Conservation (phyloP, 106 monocot genomes). For the Amphibolis antarctica region DNA sequence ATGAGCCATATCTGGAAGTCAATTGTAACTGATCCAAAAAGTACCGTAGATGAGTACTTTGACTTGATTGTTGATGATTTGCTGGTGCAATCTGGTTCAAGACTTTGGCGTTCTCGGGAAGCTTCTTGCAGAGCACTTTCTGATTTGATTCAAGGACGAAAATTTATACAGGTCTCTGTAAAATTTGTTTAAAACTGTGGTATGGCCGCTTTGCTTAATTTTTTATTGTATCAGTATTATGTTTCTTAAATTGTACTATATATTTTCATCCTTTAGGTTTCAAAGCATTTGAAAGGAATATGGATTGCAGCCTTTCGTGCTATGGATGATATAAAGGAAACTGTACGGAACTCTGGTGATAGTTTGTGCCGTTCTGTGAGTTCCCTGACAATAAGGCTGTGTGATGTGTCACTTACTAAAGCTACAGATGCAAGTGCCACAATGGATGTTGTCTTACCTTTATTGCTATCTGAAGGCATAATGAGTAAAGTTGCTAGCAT, state of each 20-base stretch:
- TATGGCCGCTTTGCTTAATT: neutral
- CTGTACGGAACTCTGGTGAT: conserved; percentile 85
- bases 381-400: conserved; percentile 75
- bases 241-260: neutral
- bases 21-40: conserved; percentile 79
- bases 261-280: conserved; percentile 34
- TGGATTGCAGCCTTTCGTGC: conserved; percentile 83
- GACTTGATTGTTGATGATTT: conserved; percentile 84
- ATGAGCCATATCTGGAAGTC: conserved; percentile 98
- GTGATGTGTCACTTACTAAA: conserved; percentile 71
- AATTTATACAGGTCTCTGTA: conserved; percentile 54
- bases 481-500: conserved; percentile 87
- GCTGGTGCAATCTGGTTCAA: conserved; percentile 78
- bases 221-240: neutral
- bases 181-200: too few relatives aligned
- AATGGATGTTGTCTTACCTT: conserved; percentile 82
- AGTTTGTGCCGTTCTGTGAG: conserved; percentile 85
- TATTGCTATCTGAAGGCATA: conserved; percentile 79
- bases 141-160: conserved; percentile 90
- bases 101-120: conserved; percentile 98
- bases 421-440: conserved; percentile 64
- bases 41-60: conserved; percentile 85
- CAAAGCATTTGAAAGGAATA: conserved; percentile 70
- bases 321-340: conserved; percentile 99
- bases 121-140: conserved; percentile 96